phyloP scores from a whole-genome alignment of 1,139 yeast species.

The Candida glucosophila region DNA sequence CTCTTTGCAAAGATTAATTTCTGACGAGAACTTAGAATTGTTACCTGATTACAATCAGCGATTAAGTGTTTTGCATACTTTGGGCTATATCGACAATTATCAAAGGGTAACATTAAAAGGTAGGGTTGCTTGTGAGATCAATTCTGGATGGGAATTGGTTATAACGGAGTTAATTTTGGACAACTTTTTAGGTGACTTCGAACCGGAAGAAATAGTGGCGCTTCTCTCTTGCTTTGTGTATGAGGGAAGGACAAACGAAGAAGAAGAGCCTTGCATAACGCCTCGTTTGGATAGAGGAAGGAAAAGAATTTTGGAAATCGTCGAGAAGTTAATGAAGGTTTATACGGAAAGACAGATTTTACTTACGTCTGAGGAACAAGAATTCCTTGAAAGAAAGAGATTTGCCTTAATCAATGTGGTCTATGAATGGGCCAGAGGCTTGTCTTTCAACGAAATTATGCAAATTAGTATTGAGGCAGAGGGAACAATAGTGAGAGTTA shows the following conservation, averaged over 20 bases:
- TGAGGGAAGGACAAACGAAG: conserved; percentile 69
- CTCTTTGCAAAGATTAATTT: conserved; percentile 50
- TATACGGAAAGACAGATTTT: conserved; percentile 64
- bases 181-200: conserved; percentile 86
- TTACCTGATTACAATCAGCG: conserved; percentile 93
- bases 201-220: conserved; percentile 95
- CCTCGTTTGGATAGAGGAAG: conserved; percentile 82
- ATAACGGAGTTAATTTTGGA: conserved; percentile 84
- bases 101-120: conserved; percentile 81
- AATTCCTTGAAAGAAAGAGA: conserved; percentile 72
- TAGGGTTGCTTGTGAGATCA: conserved; percentile 79
- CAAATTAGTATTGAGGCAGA: conserved; percentile 84
- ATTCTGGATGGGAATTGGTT: conserved; percentile 84
- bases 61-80: conserved; percentile 59
- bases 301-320: conserved; percentile 59
- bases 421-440: conserved; percentile 97
- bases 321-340: conserved; percentile 51
- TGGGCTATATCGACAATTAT: conserved; percentile 69
- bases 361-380: conserved; percentile 78
- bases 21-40: conserved; percentile 82
- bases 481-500: conserved; percentile 96
- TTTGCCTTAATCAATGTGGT: conserved; percentile 90
- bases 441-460: conserved; percentile 87
- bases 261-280: conserved; percentile 56
- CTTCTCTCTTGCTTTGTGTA: conserved; percentile 84